Evolutionary conservation across 768 basidiomycete species (phyloP), one percentile per base, ranked within the genome.

Genomic region (Macrolepiota fuliginosa): DNA sequence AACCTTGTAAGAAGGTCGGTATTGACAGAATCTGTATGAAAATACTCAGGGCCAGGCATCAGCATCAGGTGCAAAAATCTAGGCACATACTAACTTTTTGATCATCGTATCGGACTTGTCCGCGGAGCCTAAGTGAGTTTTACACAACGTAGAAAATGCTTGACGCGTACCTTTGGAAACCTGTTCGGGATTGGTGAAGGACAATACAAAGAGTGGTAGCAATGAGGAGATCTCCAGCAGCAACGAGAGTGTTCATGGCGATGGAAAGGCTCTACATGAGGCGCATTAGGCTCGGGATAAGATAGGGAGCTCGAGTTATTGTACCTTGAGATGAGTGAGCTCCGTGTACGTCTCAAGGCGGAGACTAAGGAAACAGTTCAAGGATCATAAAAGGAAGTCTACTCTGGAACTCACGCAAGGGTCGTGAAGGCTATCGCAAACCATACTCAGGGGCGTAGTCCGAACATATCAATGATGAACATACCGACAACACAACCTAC

Each of bases 181-280:
- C 81, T 46, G 82, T 81, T 50, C 82, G 74, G 3, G 79, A 81
- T 10, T 65, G 68, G 27, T 77, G 75, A 45, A 84, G 73, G 53
- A 84, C 70, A 10, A 62, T 63, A 58, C 76, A 78, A 25, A 83
- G 73, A 22, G 73, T 65, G 17, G 61, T 64, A 0, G 83, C 80
- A 47, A 84, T 83, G 37, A 83, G 61, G 25, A 81, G 63, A 53
- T 84, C 83, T 3, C 79, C 81, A 4, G 71, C 76, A 0, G 81
- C 79, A 9, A 80, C 75, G 2, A 78, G 67, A 1, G 72, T 76
- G 62, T 83, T 84, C 62, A 83, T 73, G 22, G 73, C 57, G 56
- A 78, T 76, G 0, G 81, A 79, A 11, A 83, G 70, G 15, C 54
- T 64, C 78, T 80, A 49, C 9, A 11, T 5, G 6, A 22, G 17